These are phyloP conservation scores for Mucor velutinosus DNA, from an alignment of 371 early-diverging fungal species.

Conservation along the genomic window DNA sequence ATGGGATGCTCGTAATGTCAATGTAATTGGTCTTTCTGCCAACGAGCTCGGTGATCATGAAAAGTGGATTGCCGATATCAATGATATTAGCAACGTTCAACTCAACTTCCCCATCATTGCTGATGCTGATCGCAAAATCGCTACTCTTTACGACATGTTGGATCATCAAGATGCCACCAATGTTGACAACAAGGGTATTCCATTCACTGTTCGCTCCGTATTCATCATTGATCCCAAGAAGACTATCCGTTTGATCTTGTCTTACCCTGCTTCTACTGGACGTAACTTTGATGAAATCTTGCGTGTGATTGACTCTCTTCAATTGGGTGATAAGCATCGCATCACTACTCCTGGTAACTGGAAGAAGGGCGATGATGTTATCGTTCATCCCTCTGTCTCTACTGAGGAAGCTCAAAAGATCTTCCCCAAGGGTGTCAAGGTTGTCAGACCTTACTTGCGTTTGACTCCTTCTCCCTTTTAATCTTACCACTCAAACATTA, in stretches of 20 bases:
- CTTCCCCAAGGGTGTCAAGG: slow-evolving; percentile 81
- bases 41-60: slow-evolving; percentile 82
- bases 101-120: slow-evolving; percentile 94
- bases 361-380: slow-evolving; percentile 86
- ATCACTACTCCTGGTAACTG: slow-evolving; percentile 96
- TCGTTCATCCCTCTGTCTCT: slow-evolving; percentile 84
- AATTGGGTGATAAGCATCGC: slow-evolving; percentile 83
- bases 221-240: slow-evolving; percentile 94
- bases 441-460: slow-evolving; percentile 88
- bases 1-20: slow-evolving; percentile 81
- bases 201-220: slow-evolving; percentile 93
- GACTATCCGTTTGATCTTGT: slow-evolving; percentile 84
- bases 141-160: slow-evolving; percentile 93
- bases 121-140: slow-evolving; percentile 80
- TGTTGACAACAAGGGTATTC: slow-evolving; percentile 85
- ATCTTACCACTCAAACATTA: background rate
- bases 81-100: slow-evolving; percentile 77
- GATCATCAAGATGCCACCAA: slow-evolving; percentile 88
- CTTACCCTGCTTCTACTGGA: slow-evolving; percentile 92
- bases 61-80: slow-evolving; percentile 91
- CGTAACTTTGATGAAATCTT: slow-evolving; percentile 96
- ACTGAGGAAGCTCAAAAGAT: slow-evolving; percentile 81
- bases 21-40: slow-evolving; percentile 92
- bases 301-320: slow-evolving; percentile 90
- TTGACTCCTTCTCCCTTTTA: slow-evolving; percentile 62